Base-by-base conservation (phyloP, 495 filamentous ascomycete species). In the Antarctomyces pellizariae region DNA sequence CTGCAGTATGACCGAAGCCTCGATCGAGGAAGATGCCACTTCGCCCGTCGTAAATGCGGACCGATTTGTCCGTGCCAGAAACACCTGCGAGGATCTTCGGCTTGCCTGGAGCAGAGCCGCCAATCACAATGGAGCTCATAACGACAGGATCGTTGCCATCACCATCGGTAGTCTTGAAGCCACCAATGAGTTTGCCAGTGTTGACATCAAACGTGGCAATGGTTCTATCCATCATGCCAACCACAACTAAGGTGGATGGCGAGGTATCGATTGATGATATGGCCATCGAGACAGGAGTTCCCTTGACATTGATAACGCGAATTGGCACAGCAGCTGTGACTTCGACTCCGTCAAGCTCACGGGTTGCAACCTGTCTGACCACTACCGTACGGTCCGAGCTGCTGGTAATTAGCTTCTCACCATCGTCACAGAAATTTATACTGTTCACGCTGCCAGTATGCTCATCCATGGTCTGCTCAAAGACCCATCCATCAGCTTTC, bases 1-100 rank as follows among this genome's bases (percentile, higher is more conserved):
- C 74, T 41, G 90, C 82, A 0, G 78, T 89, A 42, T 97, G 86
- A 8, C 86, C 89, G 59, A 79, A 91, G 46, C 91, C 86, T 19
- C 76, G 69, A 14, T 76, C 71, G 28, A 93, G 50, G 34, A 97
- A 67, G 13, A 53, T 44, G 8, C 83, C 84, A 21, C 62, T 60
- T 24, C 73, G 68, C 9, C 68, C 52, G 35, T 89, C 75, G 43
- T 97, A 95, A 2, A 95, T 50, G 12, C 86, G 59, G 31, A 97
- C 70, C 4, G 86, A 93, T 42, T 92, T 95, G 45, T 97, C 86
- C 3, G 75, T 89, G 36, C 75, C 78, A 4, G 89, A 92, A 13
- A 89, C 57, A 11, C 76, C 86, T 14, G 82, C 50, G 30, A 97
- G 57, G 24, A 84, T 54, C 26, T 56, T 54, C 36, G 42, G 48